Conservation (phyloP, 2,329 filamentous ascomycete species). For the Cercospora nicotianae region DNA sequence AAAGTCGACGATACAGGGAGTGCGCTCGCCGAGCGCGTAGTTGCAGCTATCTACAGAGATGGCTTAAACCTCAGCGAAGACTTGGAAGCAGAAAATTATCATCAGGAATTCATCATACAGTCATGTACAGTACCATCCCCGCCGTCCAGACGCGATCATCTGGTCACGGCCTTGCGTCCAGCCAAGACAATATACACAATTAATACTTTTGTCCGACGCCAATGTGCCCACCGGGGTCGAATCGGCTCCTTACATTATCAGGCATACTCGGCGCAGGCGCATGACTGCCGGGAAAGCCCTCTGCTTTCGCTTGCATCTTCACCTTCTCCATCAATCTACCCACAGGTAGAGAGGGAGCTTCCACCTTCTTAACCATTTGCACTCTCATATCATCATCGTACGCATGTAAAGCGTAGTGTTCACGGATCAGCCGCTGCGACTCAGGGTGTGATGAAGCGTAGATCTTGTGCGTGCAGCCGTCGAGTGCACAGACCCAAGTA, state of each 20-base stretch:
- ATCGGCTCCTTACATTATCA: slow-evolving; percentile 20
- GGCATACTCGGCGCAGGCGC: slow-evolving; percentile 14
- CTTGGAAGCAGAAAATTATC: not conserved
- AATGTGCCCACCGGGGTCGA: slow-evolving; percentile 8
- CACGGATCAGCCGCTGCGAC: slow-evolving; percentile 57
- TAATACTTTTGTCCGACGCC: slow-evolving; percentile 17
- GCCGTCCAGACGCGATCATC: not conserved
- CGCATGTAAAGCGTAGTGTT: slow-evolving; percentile 64
- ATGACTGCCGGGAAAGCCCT: slow-evolving; percentile 26
- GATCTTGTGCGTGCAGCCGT: slow-evolving; percentile 64
- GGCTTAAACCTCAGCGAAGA: not conserved
- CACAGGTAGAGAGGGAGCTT: slow-evolving; percentile 49
- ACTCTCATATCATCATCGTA: slow-evolving; percentile 54
- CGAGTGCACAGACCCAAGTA: slow-evolving; percentile 66
- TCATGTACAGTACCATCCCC: not conserved
- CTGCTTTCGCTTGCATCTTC: slow-evolving; percentile 33
- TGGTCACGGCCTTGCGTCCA: not conserved
- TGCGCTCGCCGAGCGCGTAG: not conserved
- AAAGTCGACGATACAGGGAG: not conserved
- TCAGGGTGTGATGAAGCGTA: slow-evolving; percentile 60
- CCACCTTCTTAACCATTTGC: slow-evolving; percentile 57
- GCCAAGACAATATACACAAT: slow-evolving; percentile 4
- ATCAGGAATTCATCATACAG: not conserved
- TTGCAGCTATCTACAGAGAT: not conserved
- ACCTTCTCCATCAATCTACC: slow-evolving; percentile 50